Evolutionary conservation across 495 filamentous ascomycete species (phyloP).

Genomic region (Hyaloscypha variabilis): DNA sequence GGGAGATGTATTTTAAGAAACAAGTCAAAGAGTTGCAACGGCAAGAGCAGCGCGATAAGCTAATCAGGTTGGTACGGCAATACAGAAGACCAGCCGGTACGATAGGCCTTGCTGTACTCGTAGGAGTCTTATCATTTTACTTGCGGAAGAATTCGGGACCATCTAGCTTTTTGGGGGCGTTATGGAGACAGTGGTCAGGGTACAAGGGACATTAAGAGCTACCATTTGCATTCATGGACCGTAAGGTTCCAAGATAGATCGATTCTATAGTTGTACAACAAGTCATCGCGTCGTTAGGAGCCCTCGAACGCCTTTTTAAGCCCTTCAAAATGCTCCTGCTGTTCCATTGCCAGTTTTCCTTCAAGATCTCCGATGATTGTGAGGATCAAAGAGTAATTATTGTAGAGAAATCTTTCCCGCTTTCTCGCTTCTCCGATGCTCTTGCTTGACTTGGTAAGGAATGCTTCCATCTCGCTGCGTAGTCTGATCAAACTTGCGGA

Average conservation of each 20-base stretch:
- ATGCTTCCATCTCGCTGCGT: constrained; percentile 75
- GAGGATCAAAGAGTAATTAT: constrained; percentile 90
- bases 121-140: constrained; percentile 61
- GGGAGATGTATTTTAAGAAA: constrained; percentile 61
- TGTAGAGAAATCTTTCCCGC: constrained; percentile 84
- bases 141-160: constrained; percentile 30
- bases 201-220: constrained; percentile 25
- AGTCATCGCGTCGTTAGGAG: constrained; percentile 3
- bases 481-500: constrained; percentile 75
- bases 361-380: constrained; percentile 87
- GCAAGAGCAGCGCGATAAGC: constrained; percentile 58
- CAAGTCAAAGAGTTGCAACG: constrained; percentile 70
- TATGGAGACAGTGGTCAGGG: constrained; percentile 28
- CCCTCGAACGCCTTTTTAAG: constrained; percentile 31
- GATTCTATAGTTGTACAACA: constrained; percentile 11
- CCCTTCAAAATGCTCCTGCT: constrained; percentile 67
- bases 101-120: constrained; percentile 63
- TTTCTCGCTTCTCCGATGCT: constrained; percentile 75
- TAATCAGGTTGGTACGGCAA: constrained; percentile 55
- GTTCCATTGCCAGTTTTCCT: constrained; percentile 77
- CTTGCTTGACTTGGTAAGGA: constrained; percentile 65
- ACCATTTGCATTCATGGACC: constrained; percentile 5
- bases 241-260: neutral
- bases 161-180: constrained; percentile 25
- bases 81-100: constrained; percentile 60